Conservation (phyloP, 768 basidiomycete species). For the Rhizopogon salebrosus region DNA sequence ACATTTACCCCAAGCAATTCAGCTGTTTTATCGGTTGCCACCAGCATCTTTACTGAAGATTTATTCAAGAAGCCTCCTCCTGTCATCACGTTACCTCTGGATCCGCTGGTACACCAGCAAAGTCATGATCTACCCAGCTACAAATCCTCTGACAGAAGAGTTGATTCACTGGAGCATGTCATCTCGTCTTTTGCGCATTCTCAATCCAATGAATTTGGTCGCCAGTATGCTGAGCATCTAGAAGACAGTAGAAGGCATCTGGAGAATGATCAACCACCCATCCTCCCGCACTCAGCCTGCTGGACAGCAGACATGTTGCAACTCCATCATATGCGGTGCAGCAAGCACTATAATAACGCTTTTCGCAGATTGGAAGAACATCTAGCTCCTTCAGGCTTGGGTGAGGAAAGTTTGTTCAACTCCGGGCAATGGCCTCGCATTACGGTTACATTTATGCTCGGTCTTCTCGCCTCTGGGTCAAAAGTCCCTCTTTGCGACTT, state of each 20-base stretch:
- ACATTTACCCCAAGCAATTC: not conserved
- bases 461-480: constrained; percentile 21
- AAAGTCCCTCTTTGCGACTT: constrained; percentile 3
- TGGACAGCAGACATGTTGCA: not conserved
- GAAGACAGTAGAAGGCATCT: constrained; percentile 7
- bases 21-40: not conserved
- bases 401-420: constrained; percentile 9
- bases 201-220: not conserved
- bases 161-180: not conserved
- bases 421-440: constrained; percentile 32
- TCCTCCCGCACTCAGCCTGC: not conserved
- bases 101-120: not conserved
- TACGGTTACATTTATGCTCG: constrained; percentile 24
- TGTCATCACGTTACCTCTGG: not conserved
- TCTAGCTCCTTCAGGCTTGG: constrained; percentile 8
- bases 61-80: constrained; percentile 2
- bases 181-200: not conserved
- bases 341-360: not conserved
- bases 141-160: not conserved
- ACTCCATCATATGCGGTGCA: constrained; percentile 1
- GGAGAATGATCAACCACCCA: constrained; percentile 1
- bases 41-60: not conserved
- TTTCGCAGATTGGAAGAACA: not conserved
- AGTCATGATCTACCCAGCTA: not conserved
- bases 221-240: constrained; percentile 9